These are phyloP conservation scores for Mytilinidion resinicola DNA, from an alignment of 495 filamentous ascomycete genomes.

Conservation along the genomic window DNA sequence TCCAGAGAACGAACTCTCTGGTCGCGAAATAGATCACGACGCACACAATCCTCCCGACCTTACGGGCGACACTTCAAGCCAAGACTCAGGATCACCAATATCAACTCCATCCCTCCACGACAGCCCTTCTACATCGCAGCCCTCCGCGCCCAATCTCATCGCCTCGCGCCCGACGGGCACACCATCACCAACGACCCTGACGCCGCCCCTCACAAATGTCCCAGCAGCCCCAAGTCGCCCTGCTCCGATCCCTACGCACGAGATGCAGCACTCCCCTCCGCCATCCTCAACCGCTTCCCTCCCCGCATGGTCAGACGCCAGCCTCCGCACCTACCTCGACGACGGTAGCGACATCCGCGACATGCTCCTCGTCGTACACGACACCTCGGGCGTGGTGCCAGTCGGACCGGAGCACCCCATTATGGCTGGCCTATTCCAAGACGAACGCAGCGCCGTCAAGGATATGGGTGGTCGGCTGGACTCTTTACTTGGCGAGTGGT, in stretches of 20 bases:
- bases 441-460: constrained; percentile 52
- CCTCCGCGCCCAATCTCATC: constrained; percentile 13
- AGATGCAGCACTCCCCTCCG: constrained; percentile 16
- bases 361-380: constrained; percentile 82
- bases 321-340: constrained; percentile 81
- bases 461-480: constrained; percentile 19
- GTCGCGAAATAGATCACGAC: constrained; percentile 22
- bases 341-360: constrained; percentile 88
- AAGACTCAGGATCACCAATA: constrained; percentile 24
- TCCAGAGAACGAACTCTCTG: constrained; percentile 9
- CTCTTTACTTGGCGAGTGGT: constrained; percentile 12
- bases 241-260: constrained; percentile 23
- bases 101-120: constrained; percentile 25
- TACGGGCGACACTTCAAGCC: constrained; percentile 21
- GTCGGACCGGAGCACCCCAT: constrained; percentile 77
- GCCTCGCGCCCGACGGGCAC: constrained; percentile 9
- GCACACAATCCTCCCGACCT: constrained; percentile 26
- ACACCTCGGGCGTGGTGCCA: constrained; percentile 73
- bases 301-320: constrained; percentile 75
- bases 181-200: constrained; percentile 17
- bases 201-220: neutral
- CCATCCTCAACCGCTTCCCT: constrained; percentile 18
- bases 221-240: constrained; percentile 19
- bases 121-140: constrained; percentile 13
- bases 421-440: constrained; percentile 70